Percentiles rank a stretch among this genome's conserved stretches.
These are phyloP conservation scores for Hyaloscypha bicolor DNA, from an alignment of 495 filamentous ascomycete genomes.

Conservation along the genomic window DNA sequence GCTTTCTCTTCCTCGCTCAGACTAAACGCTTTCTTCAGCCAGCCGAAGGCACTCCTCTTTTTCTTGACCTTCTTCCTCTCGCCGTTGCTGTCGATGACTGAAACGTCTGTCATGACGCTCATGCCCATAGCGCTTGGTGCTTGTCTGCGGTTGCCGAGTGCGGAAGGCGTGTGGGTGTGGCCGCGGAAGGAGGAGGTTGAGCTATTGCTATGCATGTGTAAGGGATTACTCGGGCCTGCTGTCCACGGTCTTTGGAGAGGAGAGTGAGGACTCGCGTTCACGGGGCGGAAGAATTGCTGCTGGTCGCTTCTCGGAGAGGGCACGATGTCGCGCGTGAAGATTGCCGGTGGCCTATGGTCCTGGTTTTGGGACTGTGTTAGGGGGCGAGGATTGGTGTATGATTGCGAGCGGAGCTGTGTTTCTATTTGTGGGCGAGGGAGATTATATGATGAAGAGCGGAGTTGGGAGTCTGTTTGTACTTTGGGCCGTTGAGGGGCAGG, in stretches of 20 bases:
- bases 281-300: constrained; percentile 54
- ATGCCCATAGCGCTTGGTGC: constrained; percentile 47
- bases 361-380: neutral
- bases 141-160: constrained; percentile 37
- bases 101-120: constrained; percentile 41
- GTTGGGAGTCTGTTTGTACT: neutral
- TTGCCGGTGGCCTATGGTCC: neutral
- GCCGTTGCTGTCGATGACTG: constrained; percentile 29
- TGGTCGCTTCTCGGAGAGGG: constrained; percentile 53
- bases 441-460: neutral
- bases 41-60: constrained; percentile 60
- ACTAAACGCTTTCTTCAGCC: constrained; percentile 60
- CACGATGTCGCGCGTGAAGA: constrained; percentile 38
- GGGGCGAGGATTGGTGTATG: constrained; percentile 8
- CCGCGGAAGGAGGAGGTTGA: constrained; percentile 32
- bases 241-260: constrained; percentile 59
- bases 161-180: constrained; percentile 47
- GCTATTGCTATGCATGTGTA: constrained; percentile 33
- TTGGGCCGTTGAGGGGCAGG: neutral
- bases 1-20: constrained; percentile 57
- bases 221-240: constrained; percentile 31
- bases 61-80: constrained; percentile 51
- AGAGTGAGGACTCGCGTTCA: constrained; percentile 56
- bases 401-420: neutral
- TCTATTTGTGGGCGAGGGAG: neutral